phyloP scores from a whole-genome alignment of 441 rosid genomes.

The Jatropha podagrica region DNA sequence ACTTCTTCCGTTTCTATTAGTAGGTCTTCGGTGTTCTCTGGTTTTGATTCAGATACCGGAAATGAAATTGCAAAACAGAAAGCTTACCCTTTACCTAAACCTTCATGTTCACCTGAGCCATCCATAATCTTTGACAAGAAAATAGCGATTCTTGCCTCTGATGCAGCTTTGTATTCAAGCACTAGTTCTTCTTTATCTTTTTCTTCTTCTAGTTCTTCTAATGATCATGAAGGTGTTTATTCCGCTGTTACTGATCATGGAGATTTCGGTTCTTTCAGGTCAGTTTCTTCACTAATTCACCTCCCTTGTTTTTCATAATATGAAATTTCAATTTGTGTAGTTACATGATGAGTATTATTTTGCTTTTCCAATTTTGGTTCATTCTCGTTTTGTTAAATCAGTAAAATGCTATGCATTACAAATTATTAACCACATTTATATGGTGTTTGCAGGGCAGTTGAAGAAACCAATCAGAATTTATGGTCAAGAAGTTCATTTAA shows the following conservation, averaged over 20 bases:
- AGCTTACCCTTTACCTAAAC: slow-evolving; percentile 15
- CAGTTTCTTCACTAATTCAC: not conserved
- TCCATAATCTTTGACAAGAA: not conserved
- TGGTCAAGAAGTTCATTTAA: not conserved
- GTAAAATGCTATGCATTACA: not conserved
- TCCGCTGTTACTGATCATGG: not conserved
- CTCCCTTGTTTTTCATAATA: not conserved
- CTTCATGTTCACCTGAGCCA: not conserved
- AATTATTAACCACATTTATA: no score
- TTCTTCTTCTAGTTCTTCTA: slow-evolving; percentile 13
- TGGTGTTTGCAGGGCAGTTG: slow-evolving; percentile 4
- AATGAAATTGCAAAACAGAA: not conserved
- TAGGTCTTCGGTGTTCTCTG: not conserved
- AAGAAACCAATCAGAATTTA: not conserved
- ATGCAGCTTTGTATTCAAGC: not conserved
- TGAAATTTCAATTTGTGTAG: no score
- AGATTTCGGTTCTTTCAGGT: slow-evolving; percentile 18
- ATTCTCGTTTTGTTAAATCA: not conserved
- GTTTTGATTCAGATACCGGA: slow-evolving; percentile 13
- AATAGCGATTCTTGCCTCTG: not conserved
- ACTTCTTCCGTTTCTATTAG: not conserved
- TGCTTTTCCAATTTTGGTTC: not conserved
- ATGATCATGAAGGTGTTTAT: slow-evolving; percentile 4
- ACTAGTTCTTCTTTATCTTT: not conserved
- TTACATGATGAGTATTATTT: no score